Conservation (phyloP, 306 rosid species). For the Citrullus colocynthis region DNA sequence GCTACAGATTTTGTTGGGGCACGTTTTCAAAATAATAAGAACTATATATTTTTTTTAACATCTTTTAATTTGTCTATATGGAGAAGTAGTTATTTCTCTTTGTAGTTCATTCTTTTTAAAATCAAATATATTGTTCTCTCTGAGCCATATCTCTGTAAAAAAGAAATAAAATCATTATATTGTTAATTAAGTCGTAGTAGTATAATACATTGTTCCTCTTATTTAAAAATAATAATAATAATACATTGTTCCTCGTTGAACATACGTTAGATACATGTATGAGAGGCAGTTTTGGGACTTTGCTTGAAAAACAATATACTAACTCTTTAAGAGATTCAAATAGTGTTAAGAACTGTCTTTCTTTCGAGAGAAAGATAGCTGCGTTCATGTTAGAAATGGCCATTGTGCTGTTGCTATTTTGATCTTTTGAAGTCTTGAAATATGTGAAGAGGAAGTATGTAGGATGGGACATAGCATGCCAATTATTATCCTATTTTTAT, state of each 20-base stretch:
- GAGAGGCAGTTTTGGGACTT: neutral
- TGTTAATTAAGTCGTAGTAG: neutral
- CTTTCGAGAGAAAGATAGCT: neutral
- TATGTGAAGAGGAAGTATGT: neutral
- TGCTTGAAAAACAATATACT: neutral
- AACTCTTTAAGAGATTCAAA: neutral
- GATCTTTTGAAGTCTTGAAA: neutral
- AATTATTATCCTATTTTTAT: neutral
- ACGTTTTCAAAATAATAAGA: neutral
- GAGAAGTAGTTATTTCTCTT: neutral
- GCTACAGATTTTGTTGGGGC: neutral
- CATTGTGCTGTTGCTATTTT: neutral
- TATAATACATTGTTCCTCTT: neutral
- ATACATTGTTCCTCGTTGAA: too few relatives aligned
- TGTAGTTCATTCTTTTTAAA: neutral
- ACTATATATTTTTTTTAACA: neutral
- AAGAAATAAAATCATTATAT: neutral
- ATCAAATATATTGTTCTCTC: neutral
- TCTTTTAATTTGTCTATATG: neutral
- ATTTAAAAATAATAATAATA: too few relatives aligned
- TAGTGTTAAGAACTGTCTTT: neutral
- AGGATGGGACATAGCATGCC: neutral
- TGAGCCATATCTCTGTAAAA: too few relatives aligned
- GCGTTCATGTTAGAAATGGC: neutral
- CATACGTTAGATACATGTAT: neutral